These are phyloP conservation scores for Thelephora ganbajun DNA, from an alignment of 768 basidiomycete species.

Conservation along the genomic window DNA sequence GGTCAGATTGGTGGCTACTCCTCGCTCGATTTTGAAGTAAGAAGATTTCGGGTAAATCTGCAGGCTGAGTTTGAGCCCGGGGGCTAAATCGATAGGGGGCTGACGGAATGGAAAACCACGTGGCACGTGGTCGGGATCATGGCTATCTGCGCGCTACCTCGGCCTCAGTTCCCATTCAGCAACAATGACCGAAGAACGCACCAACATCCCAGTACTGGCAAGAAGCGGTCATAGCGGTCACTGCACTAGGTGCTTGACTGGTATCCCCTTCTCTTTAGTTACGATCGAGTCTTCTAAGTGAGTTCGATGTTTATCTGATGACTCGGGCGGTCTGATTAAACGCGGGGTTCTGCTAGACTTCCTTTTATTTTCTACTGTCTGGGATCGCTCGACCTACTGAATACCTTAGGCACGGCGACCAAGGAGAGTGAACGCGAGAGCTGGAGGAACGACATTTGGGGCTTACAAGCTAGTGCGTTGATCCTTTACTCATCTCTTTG, in stretches of 20 bases:
- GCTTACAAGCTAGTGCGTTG: conserved; percentile 54
- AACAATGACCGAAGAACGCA: neutral
- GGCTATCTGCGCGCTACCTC: too few species aligned
- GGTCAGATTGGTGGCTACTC: too few species aligned
- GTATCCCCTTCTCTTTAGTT: conserved; percentile 54
- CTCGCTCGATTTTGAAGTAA: too few species aligned
- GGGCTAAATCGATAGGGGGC: neutral
- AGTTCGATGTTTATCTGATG: neutral
- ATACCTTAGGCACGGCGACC: conserved; percentile 29
- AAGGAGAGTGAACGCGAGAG: conserved; percentile 35
- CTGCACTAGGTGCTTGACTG: conserved; percentile 52
- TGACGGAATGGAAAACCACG: too few species aligned
- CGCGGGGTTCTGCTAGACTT: conserved; percentile 33
- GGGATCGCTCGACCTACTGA: conserved; percentile 69
- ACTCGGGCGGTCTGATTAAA: neutral
- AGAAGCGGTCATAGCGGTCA: conserved; percentile 48
- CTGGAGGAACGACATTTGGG: conserved; percentile 86
- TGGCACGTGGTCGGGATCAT: too few species aligned
- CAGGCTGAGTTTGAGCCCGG: neutral
- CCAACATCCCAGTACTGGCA: conserved; percentile 16
- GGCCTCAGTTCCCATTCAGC: too few species aligned
- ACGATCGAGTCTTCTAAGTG: conserved; percentile 66
- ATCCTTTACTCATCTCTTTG: conserved; percentile 5
- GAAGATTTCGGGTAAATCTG: neutral
- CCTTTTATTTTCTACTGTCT: conserved; percentile 85